phyloP scores from a whole-genome alignment of 305 asterid genomes.

The Fraxinus dipetala region DNA sequence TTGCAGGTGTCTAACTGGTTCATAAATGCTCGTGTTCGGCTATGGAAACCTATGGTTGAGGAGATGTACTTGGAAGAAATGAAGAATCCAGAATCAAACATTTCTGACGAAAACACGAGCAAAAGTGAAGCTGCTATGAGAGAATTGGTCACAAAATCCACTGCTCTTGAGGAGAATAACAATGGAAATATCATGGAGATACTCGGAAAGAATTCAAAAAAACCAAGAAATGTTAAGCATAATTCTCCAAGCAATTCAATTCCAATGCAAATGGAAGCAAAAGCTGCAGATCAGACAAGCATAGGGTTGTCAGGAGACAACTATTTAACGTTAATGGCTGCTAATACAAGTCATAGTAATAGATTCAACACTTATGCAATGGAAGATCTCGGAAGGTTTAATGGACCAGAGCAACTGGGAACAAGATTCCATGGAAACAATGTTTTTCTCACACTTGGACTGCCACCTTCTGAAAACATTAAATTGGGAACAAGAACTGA shows the following conservation, averaged over 20 bases:
- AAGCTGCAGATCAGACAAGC: slow-evolving; percentile 22
- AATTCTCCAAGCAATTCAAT: slow-evolving; percentile 38
- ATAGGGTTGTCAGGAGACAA: slow-evolving; percentile 13
- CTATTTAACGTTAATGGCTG: slow-evolving; percentile 26
- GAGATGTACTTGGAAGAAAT: slow-evolving; percentile 77
- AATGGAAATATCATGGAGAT: slow-evolving; percentile 17
- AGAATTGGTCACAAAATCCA: slow-evolving; percentile 21
- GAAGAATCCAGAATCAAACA: slow-evolving; percentile 40
- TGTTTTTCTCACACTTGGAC: slow-evolving; percentile 58
- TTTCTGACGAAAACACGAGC: slow-evolving; percentile 20
- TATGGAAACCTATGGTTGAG: slow-evolving; percentile 91
- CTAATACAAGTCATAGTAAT: slow-evolving; percentile 6
- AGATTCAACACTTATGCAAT: slow-evolving; percentile 32
- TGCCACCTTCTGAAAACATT: slow-evolving; percentile 47
- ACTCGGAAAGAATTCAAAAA: slow-evolving; percentile 29
- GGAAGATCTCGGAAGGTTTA: slow-evolving; percentile 40
- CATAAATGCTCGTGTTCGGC: slow-evolving; percentile 75
- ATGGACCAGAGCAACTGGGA: slow-evolving; percentile 38
- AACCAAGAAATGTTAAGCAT: slow-evolving; percentile 31
- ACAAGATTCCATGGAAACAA: slow-evolving; percentile 43
- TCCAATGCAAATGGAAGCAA: slow-evolving; percentile 31
- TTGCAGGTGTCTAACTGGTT: slow-evolving; percentile 82
- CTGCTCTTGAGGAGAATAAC: slow-evolving; percentile 15
- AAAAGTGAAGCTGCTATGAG: slow-evolving; percentile 17
- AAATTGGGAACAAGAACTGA: slow-evolving; percentile 37